Evolutionary conservation across 1,284 basidiomycete species (phyloP).

Genomic region (Spongispora temasekensis): DNA sequence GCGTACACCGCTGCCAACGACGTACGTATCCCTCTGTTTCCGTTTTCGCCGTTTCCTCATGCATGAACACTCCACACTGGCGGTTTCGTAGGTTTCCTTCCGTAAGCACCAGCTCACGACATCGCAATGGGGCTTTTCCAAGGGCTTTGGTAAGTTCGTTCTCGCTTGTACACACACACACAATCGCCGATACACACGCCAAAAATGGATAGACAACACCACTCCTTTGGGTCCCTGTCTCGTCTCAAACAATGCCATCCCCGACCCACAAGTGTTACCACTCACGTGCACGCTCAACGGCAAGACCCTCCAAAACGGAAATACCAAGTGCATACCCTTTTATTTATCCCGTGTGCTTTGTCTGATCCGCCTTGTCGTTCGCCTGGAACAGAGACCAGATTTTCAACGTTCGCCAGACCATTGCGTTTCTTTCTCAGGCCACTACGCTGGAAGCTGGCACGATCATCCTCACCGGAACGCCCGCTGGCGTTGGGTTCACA

Average conservation of each 20-base stretch:
- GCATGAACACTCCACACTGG: neutral
- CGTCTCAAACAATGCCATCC: slow-evolving; percentile 63
- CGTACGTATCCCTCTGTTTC: slow-evolving; percentile 40
- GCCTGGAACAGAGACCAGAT: slow-evolving; percentile 58
- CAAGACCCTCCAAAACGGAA: slow-evolving; percentile 70
- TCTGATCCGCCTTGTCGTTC: neutral
- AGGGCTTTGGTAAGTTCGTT: slow-evolving; percentile 61
- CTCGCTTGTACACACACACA: neutral
- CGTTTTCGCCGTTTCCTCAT: too few species aligned
- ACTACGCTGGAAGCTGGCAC: slow-evolving; percentile 85
- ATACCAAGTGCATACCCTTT: slow-evolving; percentile 54
- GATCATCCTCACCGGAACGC: slow-evolving; percentile 80
- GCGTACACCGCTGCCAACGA: slow-evolving; percentile 83
- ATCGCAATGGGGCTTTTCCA: slow-evolving; percentile 85
- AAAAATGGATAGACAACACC: slow-evolving; percentile 59
- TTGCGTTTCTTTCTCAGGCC: slow-evolving; percentile 82
- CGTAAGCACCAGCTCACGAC: slow-evolving; percentile 74
- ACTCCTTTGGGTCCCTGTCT: slow-evolving; percentile 78
- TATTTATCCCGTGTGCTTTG: neutral
- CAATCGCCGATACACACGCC: neutral
- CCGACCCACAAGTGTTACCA: slow-evolving; percentile 69
- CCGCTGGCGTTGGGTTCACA: slow-evolving; percentile 78
- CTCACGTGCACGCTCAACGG: slow-evolving; percentile 74
- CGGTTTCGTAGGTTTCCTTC: slow-evolving; percentile 69
- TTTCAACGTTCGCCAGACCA: slow-evolving; percentile 69